Percentiles rank a stretch among this genome's conserved stretches.
phyloP scores from a whole-genome alignment of 306 rosid species.

The Trichosanthes truncata region DNA sequence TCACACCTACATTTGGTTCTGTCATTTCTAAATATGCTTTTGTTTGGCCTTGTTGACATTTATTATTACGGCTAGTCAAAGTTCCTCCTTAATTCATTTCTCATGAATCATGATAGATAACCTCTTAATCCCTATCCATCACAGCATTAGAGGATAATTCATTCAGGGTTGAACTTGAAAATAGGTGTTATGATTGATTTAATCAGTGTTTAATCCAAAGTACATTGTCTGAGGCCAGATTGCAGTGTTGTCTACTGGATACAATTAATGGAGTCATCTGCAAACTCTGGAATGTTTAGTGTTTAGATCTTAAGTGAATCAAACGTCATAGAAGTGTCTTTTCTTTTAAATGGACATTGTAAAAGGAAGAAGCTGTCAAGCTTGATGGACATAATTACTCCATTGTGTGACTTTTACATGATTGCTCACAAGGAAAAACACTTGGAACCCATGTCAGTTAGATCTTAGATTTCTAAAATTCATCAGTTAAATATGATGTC shows the following conservation, averaged over 20 bases:
- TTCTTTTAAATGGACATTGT: background rate
- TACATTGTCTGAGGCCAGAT: background rate
- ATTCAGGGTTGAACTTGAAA: background rate
- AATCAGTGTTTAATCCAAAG: background rate
- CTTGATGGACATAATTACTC: background rate
- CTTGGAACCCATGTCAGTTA: background rate
- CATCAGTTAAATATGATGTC: background rate
- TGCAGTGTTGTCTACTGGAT: background rate
- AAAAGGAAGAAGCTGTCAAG: background rate
- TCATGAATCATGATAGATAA: background rate
- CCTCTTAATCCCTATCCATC: background rate
- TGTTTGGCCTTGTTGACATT: background rate
- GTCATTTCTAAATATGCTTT: background rate
- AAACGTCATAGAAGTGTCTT: background rate
- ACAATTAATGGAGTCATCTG: background rate
- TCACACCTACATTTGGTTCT: background rate
- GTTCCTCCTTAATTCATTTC: background rate
- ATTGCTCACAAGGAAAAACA: background rate
- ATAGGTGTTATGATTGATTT: background rate
- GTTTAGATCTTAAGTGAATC: background rate
- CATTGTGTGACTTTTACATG: background rate
- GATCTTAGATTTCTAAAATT: background rate
- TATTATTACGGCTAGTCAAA: background rate
- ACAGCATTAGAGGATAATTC: background rate
- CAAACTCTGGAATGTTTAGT: background rate